These are phyloP conservation scores for Aegilops tauschii DNA, from an alignment of 176 grass and related monocot species.

Conservation along the genomic window DNA sequence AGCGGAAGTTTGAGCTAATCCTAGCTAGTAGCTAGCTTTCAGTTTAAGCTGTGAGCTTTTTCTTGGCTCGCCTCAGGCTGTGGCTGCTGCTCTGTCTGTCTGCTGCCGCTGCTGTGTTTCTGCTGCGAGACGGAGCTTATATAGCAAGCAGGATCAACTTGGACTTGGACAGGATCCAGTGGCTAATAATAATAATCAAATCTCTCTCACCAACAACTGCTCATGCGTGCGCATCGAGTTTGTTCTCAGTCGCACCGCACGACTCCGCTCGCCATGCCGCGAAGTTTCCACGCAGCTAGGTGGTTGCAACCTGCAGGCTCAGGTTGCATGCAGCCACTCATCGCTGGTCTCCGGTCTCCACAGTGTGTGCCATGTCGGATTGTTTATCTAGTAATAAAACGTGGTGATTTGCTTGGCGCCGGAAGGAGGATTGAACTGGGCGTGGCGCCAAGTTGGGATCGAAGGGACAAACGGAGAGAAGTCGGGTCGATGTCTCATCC, in stretches of 20 bases:
- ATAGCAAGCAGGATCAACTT: background rate
- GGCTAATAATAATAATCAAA: background rate
- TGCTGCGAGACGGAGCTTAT: background rate
- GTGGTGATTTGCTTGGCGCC: conserved; percentile 3
- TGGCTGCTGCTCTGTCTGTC: background rate
- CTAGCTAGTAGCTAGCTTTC: no score
- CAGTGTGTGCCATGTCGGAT: background rate
- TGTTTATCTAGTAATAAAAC: background rate
- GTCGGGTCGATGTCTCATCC: background rate
- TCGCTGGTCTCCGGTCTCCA: conserved; percentile 16
- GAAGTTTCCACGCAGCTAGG: background rate
- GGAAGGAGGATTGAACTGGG: background rate
- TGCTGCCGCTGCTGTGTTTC: background rate
- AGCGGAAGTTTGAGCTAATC: background rate
- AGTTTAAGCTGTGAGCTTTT: no score
- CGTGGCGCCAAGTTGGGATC: background rate
- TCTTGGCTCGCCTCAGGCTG: background rate
- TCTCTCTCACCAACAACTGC: background rate
- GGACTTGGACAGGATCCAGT: background rate
- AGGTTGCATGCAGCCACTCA: background rate
- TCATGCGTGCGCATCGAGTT: no score
- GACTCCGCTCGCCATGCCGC: no score
- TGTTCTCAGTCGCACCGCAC: background rate
- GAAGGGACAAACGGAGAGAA: background rate
- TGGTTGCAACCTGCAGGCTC: background rate